Evolutionary conservation across 139 green algal genomes (phyloP).

Genomic region (Spirogloea muscicola): DNA sequence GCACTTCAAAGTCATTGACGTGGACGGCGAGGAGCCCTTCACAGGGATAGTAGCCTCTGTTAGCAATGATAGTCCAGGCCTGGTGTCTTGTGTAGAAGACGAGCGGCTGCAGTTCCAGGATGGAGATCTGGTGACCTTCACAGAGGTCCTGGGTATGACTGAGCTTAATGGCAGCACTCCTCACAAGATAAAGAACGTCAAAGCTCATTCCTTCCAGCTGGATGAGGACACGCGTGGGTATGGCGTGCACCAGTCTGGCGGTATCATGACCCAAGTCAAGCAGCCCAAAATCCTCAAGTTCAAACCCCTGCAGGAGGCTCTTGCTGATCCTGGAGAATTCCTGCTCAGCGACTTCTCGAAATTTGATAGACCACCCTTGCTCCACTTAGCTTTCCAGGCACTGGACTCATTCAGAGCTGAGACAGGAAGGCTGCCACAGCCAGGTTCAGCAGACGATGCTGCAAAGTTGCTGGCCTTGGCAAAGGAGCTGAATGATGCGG

Average conservation of each 20-base stretch:
- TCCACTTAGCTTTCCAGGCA: conserved; percentile 91
- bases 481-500: conserved; percentile 61
- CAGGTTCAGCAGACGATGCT: conserved; percentile 66
- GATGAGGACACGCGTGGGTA: conserved; percentile 81
- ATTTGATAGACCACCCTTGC: conserved; percentile 79
- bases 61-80: conserved; percentile 58
- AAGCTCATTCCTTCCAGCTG: conserved; percentile 88
- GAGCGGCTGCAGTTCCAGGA: conserved; percentile 94
- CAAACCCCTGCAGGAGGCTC: conserved; percentile 63
- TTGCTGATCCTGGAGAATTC: conserved; percentile 88
- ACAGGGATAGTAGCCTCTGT: conserved; percentile 90
- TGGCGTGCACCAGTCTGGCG: conserved; percentile 66
- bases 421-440: conserved; percentile 55
- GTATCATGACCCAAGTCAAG: conserved; percentile 88
- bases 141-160: conserved; percentile 66
- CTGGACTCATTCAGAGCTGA: conserved; percentile 73
- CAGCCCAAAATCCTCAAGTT: conserved; percentile 79
- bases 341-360: conserved; percentile 95
- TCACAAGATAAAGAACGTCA: conserved; percentile 74
- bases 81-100: conserved; percentile 96
- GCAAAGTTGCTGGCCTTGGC: conserved; percentile 62
- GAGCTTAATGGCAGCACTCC: conserved; percentile 36
- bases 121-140: conserved; percentile 64
- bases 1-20: conserved; percentile 79
- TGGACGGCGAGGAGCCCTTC: conserved; percentile 79